Evolutionary conservation across 345 rosid species (phyloP).

Genomic region (Corchorus capsularis): DNA sequence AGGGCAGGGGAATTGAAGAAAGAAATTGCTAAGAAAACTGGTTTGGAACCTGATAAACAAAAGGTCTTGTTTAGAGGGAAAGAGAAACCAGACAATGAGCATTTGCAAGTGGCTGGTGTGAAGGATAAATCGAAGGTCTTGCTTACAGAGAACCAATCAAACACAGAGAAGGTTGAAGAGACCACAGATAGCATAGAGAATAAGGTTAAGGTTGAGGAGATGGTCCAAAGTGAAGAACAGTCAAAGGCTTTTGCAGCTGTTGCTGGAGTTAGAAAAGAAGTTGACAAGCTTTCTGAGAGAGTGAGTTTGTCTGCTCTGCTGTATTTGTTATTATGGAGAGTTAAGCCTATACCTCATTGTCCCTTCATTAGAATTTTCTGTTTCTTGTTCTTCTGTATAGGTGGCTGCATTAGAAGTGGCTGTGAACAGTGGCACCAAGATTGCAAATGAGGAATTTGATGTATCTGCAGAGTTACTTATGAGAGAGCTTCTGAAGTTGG

Average conservation of each 20-base stretch:
- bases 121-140: conserved; percentile 69
- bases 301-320: conserved; percentile 35
- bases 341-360: background rate
- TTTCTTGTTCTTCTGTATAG: conserved; percentile 32
- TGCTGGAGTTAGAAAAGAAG: conserved; percentile 52
- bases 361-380: background rate
- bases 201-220: conserved; percentile 23
- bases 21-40: conserved; percentile 48
- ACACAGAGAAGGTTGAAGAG: conserved; percentile 42
- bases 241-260: conserved; percentile 57
- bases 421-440: conserved; percentile 63
- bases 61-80: conserved; percentile 77
- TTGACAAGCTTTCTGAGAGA: conserved; percentile 76
- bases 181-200: conserved; percentile 35
- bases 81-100: conserved; percentile 67
- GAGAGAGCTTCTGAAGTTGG: conserved; percentile 84
- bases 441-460: conserved; percentile 62
- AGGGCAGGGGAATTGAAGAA: conserved; percentile 67
- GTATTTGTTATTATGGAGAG: background rate
- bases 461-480: conserved; percentile 77
- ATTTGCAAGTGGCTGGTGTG: conserved; percentile 56
- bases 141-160: conserved; percentile 45
- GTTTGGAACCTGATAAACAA: conserved; percentile 46
- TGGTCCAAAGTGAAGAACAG: conserved; percentile 38
- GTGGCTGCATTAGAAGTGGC: conserved; percentile 69